Conservation (phyloP, 495 filamentous ascomycete species). For the Astrothelium subdiscretum region DNA sequence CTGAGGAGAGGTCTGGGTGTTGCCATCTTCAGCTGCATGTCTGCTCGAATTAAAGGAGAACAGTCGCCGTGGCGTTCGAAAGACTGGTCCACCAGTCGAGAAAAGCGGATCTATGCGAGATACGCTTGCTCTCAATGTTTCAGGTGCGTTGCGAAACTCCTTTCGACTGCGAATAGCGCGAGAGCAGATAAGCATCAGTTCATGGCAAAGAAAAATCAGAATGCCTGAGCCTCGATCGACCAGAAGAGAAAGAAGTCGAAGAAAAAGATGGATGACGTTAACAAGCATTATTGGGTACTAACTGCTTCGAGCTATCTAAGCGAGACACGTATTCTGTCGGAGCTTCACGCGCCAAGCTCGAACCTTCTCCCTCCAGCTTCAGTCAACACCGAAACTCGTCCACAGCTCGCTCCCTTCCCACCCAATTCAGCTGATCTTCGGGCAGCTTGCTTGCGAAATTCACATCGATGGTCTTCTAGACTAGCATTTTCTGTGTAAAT, state of each 20-base stretch:
- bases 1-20: background rate
- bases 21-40: background rate
- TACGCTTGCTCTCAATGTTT: background rate
- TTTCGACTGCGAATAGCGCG: background rate
- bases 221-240: background rate
- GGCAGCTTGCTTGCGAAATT: too few species aligned
- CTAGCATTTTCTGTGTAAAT: too few species aligned
- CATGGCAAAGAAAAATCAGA: background rate
- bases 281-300: background rate
- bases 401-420: background rate
- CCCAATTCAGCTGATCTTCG: background rate
- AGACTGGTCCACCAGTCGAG: background rate
- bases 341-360: background rate
- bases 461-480: too few species aligned
- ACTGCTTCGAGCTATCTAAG: background rate
- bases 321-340: background rate
- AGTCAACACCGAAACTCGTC: background rate
- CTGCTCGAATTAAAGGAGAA: background rate
- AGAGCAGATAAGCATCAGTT: background rate
- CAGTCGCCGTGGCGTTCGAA: background rate
- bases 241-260: background rate
- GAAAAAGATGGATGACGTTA: slow-evolving; percentile 2
- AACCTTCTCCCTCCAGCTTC: background rate
- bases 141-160: background rate
- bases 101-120: background rate